Percentiles rank a stretch among this genome's conserved stretches.
Conservation (phyloP, 2,329 filamentous ascomycete species). For the Alternaria triticina region DNA sequence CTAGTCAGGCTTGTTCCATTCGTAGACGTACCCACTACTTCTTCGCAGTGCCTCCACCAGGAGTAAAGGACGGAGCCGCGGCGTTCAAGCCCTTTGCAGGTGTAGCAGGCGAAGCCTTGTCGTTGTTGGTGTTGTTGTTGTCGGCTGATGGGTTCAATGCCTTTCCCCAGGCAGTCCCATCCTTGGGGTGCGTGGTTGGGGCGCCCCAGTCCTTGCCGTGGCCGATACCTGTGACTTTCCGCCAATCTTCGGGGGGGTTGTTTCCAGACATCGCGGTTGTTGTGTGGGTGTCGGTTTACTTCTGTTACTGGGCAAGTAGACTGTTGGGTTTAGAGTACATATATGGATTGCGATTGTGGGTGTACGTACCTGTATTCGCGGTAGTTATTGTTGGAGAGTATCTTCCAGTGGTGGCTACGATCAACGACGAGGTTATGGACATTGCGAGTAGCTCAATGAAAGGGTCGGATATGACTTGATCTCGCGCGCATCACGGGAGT, state of each 20-base stretch:
- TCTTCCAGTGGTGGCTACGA: background rate
- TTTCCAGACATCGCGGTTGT: background rate
- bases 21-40: background rate
- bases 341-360: background rate
- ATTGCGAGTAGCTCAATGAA: background rate
- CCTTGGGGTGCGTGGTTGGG: background rate
- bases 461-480: background rate
- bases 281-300: background rate
- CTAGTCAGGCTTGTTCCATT: background rate
- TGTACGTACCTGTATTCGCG: background rate
- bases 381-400: background rate
- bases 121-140: background rate
- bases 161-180: background rate
- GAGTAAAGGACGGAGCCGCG: background rate
- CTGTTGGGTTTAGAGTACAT: background rate
- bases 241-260: conserved; percentile 1
- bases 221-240: conserved; percentile 6
- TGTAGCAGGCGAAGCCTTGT: background rate
- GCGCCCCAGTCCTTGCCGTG: conserved; percentile 9
- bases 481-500: background rate
- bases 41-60: background rate
- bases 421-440: background rate
- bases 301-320: background rate
- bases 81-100: background rate
- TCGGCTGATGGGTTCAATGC: background rate